Base-by-base conservation (phyloP, 345 rosid genomes). In the Populus tremula region DNA sequence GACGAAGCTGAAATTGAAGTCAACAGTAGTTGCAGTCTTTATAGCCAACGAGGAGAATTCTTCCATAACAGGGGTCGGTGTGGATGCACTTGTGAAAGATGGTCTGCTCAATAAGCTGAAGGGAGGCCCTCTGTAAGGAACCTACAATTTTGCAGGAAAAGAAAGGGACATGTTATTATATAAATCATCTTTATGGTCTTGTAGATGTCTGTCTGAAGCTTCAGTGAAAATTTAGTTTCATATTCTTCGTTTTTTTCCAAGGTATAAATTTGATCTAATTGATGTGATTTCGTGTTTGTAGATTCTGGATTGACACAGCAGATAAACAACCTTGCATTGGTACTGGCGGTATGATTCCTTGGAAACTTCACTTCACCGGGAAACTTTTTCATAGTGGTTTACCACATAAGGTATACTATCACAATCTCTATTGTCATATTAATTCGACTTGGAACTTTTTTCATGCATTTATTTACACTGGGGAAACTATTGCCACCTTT, bases 301-400 rank as follows among this genome's bases (percentile, higher is more conserved):
- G 99, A 73, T 96, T 49, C 86, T 96, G 99, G 99, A 94, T 94
- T 81, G 99, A 96, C 81, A 89, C 97, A 2, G 99, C 99, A 16
- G 98, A 96, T 85, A 96, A 96, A 80, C 99, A 96, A 81, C 99
- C 98, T 67, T 96, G 98, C 86, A 85, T 96, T 82, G 99, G 99
- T 84, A 94, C 98, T 13, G 99, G 99, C 54, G 99, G 99, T 79
- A 89, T 88, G 93, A 88, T 96, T 72, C 98, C 99, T 2, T 96
- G 98, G 99, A 94, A 89, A 85, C 93, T 96, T 83, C 93, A 89
- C 65, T 91, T 85, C 33, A 91, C 93, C 0, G 99, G 99, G 74
- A 94, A 92, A 87, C 96, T 96, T 76, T 94, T 96, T 82, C 98
- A 94, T 81, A 92, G 99, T 41, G 99, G 99, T 82, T 87, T 94